Percentiles rank a stretch among this genome's conserved stretches.
Evolutionary conservation across 2,329 filamentous ascomycete species (phyloP).

Genomic region (Trichoderma lentiforme): DNA sequence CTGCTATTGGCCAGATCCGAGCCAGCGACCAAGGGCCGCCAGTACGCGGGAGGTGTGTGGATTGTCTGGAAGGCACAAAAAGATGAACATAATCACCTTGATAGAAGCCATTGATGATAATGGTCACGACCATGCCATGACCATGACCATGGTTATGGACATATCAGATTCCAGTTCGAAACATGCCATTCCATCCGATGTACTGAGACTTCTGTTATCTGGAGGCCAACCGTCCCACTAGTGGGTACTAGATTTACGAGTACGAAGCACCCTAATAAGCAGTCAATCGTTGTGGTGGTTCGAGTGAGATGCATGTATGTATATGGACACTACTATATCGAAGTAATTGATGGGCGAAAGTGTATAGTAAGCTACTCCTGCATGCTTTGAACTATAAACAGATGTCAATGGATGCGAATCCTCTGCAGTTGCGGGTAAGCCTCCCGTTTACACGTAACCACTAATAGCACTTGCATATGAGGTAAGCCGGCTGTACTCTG

Average conservation of each 20-base stretch:
- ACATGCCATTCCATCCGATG: background rate
- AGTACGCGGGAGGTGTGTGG: background rate
- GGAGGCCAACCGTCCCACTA: background rate
- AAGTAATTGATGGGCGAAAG: background rate
- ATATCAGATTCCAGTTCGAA: background rate
- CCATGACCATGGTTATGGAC: background rate
- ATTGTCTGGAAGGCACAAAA: background rate
- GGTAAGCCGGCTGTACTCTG: background rate
- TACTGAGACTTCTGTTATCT: background rate
- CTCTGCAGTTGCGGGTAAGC: background rate
- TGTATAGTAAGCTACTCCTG: background rate
- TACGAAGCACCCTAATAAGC: background rate
- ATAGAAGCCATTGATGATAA: background rate
- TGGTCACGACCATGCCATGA: background rate
- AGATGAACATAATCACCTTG: background rate
- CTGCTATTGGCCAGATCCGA: background rate
- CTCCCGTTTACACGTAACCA: conserved; percentile 7
- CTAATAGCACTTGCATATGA: background rate
- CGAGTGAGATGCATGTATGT: background rate
- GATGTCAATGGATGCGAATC: background rate
- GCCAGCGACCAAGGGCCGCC: background rate
- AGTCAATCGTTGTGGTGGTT: background rate
- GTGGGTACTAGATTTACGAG: background rate
- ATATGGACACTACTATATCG: background rate
- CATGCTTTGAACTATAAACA: background rate